Base-by-base conservation (phyloP, 257 asterid genomes). In the Capsicum baccatum region DNA sequence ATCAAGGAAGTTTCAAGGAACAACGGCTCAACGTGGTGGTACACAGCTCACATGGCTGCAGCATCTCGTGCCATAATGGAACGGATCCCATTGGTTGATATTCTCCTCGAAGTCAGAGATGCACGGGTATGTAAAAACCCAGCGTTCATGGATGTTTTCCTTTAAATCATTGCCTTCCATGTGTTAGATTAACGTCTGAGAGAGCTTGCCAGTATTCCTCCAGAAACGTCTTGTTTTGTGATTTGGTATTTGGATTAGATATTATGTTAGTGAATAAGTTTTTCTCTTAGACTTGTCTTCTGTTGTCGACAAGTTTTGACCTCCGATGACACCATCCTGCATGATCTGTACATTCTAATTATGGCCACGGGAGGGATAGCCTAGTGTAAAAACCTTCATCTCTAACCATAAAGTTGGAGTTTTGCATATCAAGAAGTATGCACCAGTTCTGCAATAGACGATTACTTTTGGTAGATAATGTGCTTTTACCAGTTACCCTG, bases 31-130 rank as follows among this genome's bases (percentile, higher is more conserved):
- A 92, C 93, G 39, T 96, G 98, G 97, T 92, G 99, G 98, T 91
- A 93, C 92, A 93, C 97, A 60, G 95, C 92, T 64, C 98, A 89
- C 84, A 91, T 92, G 98, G 98, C 97, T 52, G 98, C 99, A 17
- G 98, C 98, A 55, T 90, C 97, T 74, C 92, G 88, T 58, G 96
- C 98, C 83, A 89, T 96, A 58, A 81, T 89, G 9, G 94, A 96
- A 19, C 93, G 99, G 21, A 79, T 92, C 79, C 97, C 97, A 13
- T 84, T 92, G 48, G 96, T 92, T 55, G 96, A 96, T 87, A 88
- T 94, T 35, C 87, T 96, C 47, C 90, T 96, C 14, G 98, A 94
- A 88, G 94, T 96, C 85, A 86, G 98, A 79, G 99, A 94, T 83
- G 97, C 98, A 4, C 88, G 98, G 94, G 97, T 96, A 86, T 68